Evolutionary conservation across 768 basidiomycete species (phyloP), one percentile per base, ranked within the genome.

Genomic region (Sarcodon aspratus): DNA sequence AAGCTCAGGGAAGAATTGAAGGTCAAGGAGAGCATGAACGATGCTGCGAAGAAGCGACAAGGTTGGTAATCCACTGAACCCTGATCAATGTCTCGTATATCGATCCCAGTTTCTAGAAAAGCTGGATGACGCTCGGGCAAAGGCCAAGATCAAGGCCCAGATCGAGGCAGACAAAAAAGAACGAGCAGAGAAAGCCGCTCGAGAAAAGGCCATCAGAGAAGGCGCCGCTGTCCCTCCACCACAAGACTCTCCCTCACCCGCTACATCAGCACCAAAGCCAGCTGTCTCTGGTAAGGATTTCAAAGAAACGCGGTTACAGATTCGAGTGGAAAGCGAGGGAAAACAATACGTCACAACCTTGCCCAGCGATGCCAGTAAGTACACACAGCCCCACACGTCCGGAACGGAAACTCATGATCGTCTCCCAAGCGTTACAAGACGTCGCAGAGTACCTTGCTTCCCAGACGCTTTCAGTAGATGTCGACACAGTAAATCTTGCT

Each of bases 111-210:
- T 48, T 52, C 18, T 58, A 94, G 95, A 97, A 58, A 98, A 97
- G 68, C 59, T 90, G 36, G 88, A 85, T 46, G 95, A 98, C 45
- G 81, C 82, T 9, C 82, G 81, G 58, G 94, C 92, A 1, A 80
- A 71, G 53, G 89, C 88, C 3, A 86, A 87, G 0, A 72, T 97
- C 59, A 92, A 91, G 61, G 89, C 86, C 1, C 93, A 96, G 63
- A 96, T 97, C 55, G 93, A 94, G 64, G 88, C 83, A 0, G 94
- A 96, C 70, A 98, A 93, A 68, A 78, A 78, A 47, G 83, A 79
- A 8, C 80, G 95, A 15, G 90, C 90, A 0, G 92, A 86, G 60
- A 93, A 88, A 58, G 73, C 82, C 1, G 93, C 93, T 0, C 71
- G 82, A 44, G 95, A 97, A 66, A 97, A 97, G 62, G 94, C 93